Percentiles rank a stretch among this genome's conserved stretches.
These are phyloP conservation scores for Eruca vesicaria DNA, from an alignment of 441 rosid species.

Conservation along the genomic window DNA sequence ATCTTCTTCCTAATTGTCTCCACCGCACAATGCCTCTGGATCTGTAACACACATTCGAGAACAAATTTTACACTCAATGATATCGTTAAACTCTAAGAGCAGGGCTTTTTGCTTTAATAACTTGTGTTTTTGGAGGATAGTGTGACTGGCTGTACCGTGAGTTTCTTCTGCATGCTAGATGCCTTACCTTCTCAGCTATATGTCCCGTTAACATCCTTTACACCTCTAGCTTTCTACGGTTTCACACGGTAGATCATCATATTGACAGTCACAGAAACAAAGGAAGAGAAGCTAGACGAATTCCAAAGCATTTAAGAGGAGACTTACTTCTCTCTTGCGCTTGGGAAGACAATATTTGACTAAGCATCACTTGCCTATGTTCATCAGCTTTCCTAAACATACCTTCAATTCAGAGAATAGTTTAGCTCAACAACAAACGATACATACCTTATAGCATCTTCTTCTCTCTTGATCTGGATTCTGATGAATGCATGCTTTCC, in stretches of 20 bases:
- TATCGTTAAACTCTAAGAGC: not conserved
- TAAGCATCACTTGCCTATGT: constrained; percentile 82
- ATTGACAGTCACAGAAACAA: not conserved
- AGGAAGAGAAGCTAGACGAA: not conserved
- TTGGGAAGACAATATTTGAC: constrained; percentile 80
- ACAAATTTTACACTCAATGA: not conserved
- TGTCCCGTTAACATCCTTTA: constrained; percentile 90
- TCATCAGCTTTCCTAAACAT: constrained; percentile 85
- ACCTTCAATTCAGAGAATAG: constrained; percentile 11
- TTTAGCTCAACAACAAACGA: not conserved
- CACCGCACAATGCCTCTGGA: constrained; percentile 87
- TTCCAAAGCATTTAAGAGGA: not conserved
- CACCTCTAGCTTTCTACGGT: constrained; percentile 94
- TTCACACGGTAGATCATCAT: constrained; percentile 44
- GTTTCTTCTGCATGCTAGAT: constrained; percentile 79
- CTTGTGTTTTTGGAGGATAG: constrained; percentile 1
- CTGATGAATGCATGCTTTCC: constrained; percentile 63
- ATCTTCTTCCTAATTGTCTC: constrained; percentile 91
- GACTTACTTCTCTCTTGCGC: constrained; percentile 88
- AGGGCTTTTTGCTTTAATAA: not conserved
- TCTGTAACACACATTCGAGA: no score
- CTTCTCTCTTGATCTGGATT: constrained; percentile 73
- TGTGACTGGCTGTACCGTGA: constrained; percentile 54
- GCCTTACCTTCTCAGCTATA: constrained; percentile 77
- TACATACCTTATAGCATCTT: constrained; percentile 76